Percentiles rank a stretch among this genome's conserved stretches.
Evolutionary conservation across 2,329 filamentous ascomycete genomes (phyloP).

Genomic region (Aphanoascus verrucosus): DNA sequence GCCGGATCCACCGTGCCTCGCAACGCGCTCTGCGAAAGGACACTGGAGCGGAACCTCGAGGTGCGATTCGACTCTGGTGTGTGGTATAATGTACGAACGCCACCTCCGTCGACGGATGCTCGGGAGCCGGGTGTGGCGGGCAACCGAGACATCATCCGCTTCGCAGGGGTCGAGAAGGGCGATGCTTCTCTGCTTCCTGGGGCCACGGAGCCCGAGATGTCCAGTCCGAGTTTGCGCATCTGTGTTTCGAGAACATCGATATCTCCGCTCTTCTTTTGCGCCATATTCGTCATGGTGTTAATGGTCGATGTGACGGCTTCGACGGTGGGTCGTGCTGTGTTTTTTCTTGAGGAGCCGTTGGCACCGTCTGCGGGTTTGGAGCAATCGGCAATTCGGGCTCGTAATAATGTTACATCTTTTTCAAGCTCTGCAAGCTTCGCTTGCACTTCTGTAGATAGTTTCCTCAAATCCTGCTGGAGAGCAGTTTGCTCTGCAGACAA

Average conservation of each 20-base stretch:
- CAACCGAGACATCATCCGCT: conserved; percentile 24
- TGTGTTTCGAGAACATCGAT: conserved; percentile 83
- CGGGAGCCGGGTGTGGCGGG: conserved; percentile 32
- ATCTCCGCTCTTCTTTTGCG: conserved; percentile 80
- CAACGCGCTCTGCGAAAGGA: conserved; percentile 29
- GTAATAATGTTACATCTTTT: conserved; percentile 66
- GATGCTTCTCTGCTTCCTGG: conserved; percentile 23
- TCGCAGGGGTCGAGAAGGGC: conserved; percentile 29
- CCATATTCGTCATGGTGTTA: conserved; percentile 81
- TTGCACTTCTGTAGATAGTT: conserved; percentile 62
- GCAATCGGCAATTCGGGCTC: conserved; percentile 59
- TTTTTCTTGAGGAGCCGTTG: conserved; percentile 27
- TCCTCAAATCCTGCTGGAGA: conserved; percentile 73
- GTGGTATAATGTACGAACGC: conserved; percentile 28
- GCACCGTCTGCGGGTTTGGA: conserved; percentile 42
- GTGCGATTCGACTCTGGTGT: conserved; percentile 30
- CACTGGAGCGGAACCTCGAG: conserved; percentile 20
- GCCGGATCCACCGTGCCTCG: conserved; percentile 23
- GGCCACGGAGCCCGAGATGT: conserved; percentile 14
- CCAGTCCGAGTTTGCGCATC: conserved; percentile 59
- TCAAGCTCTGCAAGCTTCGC: conserved; percentile 68
- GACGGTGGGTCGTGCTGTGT: conserved; percentile 58
- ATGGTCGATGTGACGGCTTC: conserved; percentile 90
- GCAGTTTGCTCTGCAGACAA: conserved; percentile 74
- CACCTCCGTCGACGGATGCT: conserved; percentile 25